Base-by-base conservation (phyloP, 768 basidiomycete species). In the Gymnopilus junonius region DNA sequence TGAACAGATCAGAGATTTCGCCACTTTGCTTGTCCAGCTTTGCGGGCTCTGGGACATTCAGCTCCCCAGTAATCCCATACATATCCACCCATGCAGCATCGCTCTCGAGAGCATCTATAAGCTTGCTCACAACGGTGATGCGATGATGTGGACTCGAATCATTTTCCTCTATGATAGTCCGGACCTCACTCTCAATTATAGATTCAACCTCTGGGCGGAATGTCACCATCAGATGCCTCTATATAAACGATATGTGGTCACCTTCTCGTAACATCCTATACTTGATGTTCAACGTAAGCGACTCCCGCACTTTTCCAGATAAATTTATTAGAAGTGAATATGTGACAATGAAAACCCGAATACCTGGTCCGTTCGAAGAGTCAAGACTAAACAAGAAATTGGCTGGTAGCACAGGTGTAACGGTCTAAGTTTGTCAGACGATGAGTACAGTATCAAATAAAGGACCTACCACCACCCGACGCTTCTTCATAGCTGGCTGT, bases 181-280 rank as follows among this genome's bases (percentile, higher is more conserved):
- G 76, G 2, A 88, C 84, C 27, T 79, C 76, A 23, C 77, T 68
- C 59, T 86, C 82, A 14, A 92, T 83, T 37, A 92, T 73, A 7
- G 80, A 77, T 69, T 88, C 88, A 5, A 91, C 87, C 79, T 94
- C 93, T 94, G 35, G 65, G 5, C 46, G 63, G 55, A 46, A 46
- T 34, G 39, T 53, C 56, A 54, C 53, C 15, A 60, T 42, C 17
- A n/a, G 25, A 35, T 31, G 58, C 35, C 21, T 17, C 8, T 12
- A n/a, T 23, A 39, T 21, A 20, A 27, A 7, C 10, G 3, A 37
- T 15, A 48, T 40, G 11, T 35, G 55, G 72, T 46, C 62, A 94
- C 95, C 95, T 82, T 96, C 93, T 20, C 88, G 87, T 25, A 97
- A 76, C 79, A 88, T 87, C 37, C 92, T 86, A 75, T 95, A 97